Evolutionary conservation across 2,329 filamentous ascomycete genomes (phyloP).

Genomic region (Pyrenophora seminiperda): DNA sequence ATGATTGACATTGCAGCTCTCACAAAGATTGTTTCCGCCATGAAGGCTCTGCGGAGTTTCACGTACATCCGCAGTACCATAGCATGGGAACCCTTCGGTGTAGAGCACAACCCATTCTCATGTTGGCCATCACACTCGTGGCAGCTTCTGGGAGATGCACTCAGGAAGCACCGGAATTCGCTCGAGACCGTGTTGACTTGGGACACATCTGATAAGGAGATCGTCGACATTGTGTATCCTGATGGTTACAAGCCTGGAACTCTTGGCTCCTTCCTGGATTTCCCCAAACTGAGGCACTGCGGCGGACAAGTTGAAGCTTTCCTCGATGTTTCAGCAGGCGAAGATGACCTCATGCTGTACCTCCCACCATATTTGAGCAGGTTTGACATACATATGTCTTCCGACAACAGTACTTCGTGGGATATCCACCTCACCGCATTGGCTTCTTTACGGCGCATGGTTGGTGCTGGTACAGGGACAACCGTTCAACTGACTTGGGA

Average conservation of each 20-base stretch:
- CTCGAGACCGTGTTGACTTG: neutral
- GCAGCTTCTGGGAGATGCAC: slow-evolving; percentile 3
- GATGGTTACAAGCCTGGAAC: neutral
- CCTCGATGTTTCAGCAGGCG: neutral
- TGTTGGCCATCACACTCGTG: slow-evolving; percentile 9
- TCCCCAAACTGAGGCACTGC: neutral
- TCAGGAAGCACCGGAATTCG: slow-evolving; percentile 4
- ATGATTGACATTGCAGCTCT: slow-evolving; percentile 12
- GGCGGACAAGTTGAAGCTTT: neutral
- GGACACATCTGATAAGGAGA: neutral
- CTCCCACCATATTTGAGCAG: neutral
- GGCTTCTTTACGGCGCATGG: too few species aligned
- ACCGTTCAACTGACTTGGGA: too few species aligned
- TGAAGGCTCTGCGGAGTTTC: slow-evolving; percentile 9
- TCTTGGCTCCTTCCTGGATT: slow-evolving; percentile 8
- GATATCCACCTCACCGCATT: too few species aligned
- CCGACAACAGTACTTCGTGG: too few species aligned
- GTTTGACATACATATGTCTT: too few species aligned
- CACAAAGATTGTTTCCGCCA: slow-evolving; percentile 4
- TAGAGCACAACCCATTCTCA: neutral
- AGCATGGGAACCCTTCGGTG: slow-evolving; percentile 8
- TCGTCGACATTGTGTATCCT: neutral
- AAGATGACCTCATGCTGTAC: neutral
- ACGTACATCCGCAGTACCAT: neutral
- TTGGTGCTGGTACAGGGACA: too few species aligned